Evolutionary conservation across 1,284 basidiomycete species (phyloP).

Genomic region (Pterula multifida): DNA sequence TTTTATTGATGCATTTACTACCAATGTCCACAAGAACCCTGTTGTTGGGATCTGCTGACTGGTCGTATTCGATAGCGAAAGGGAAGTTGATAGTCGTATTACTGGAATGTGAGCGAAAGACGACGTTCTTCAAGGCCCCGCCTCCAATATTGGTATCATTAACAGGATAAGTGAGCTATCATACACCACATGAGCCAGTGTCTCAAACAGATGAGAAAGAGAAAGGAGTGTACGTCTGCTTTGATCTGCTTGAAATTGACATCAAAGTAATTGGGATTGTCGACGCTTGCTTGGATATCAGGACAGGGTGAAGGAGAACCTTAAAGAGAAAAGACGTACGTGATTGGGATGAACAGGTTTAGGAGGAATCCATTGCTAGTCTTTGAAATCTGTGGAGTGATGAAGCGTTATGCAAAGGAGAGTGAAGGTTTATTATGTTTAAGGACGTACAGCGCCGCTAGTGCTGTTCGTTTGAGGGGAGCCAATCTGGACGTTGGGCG

Average conservation of each 20-base stretch:
- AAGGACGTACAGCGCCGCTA: conserved; percentile 28
- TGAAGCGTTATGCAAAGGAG: conserved; percentile 16
- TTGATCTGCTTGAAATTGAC: conserved; percentile 61
- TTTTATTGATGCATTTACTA: conserved; percentile 46
- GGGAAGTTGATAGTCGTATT: conserved; percentile 77
- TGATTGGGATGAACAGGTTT: conserved; percentile 23
- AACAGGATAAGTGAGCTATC: conserved; percentile 64
- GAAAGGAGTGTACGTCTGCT: conserved; percentile 34
- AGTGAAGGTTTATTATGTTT: conserved; percentile 2
- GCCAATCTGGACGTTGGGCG: conserved; percentile 63
- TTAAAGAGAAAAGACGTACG: conserved; percentile 29
- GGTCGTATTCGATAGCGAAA: conserved; percentile 63
- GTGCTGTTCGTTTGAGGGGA: conserved; percentile 30
- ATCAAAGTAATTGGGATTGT: conserved; percentile 80
- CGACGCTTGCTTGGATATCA: conserved; percentile 37
- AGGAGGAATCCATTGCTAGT: background rate
- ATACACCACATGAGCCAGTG: background rate
- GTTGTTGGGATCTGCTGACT: conserved; percentile 43
- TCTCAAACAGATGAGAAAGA: background rate
- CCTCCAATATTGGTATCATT: conserved; percentile 59
- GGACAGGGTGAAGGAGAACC: too few relatives aligned
- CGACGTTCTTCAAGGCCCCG: conserved; percentile 48
- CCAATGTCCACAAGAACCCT: conserved; percentile 55
- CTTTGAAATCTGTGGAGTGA: conserved; percentile 40
- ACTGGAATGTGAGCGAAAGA: conserved; percentile 45